phyloP scores from a whole-genome alignment of 768 basidiomycete genomes.

The Saitozyma podzolica region DNA sequence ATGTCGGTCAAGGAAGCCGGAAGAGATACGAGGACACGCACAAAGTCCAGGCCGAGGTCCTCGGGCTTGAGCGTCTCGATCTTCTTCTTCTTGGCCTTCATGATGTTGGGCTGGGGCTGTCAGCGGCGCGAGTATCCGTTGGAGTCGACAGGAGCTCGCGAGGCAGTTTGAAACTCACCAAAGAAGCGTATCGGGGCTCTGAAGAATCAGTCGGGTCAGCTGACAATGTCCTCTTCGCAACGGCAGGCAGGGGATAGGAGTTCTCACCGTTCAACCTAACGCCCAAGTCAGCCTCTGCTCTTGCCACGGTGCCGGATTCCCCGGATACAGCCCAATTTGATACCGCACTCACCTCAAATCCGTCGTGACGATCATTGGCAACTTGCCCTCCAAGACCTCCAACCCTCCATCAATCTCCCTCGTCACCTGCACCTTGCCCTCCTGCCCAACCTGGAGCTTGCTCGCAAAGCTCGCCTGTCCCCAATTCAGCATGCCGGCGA shows the following conservation, averaged over 20 bases:
- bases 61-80: slow-evolving; percentile 75
- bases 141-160: too few relatives aligned
- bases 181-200: slow-evolving; percentile 97
- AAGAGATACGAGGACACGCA: slow-evolving; percentile 21
- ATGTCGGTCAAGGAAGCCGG: background rate
- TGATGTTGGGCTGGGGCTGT: slow-evolving; percentile 46
- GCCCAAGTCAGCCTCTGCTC: slow-evolving; percentile 2
- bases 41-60: slow-evolving; percentile 79
- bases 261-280: slow-evolving; percentile 69
- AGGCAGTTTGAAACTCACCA: slow-evolving; percentile 51
- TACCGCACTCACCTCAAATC: slow-evolving; percentile 74
- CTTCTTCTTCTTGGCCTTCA: slow-evolving; percentile 92
- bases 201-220: slow-evolving; percentile 14
- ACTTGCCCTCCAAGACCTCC: slow-evolving; percentile 72
- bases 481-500: slow-evolving; percentile 88
- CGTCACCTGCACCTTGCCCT: slow-evolving; percentile 68
- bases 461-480: slow-evolving; percentile 94
- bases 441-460: slow-evolving; percentile 69
- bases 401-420: slow-evolving; percentile 94
- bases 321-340: too few relatives aligned
- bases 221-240: background rate
- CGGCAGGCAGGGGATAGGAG: background rate
- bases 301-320: too few relatives aligned
- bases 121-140: background rate
- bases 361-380: slow-evolving; percentile 87